phyloP scores from a whole-genome alignment of 164 flowering plant species.

The Aristolochia contorta region DNA sequence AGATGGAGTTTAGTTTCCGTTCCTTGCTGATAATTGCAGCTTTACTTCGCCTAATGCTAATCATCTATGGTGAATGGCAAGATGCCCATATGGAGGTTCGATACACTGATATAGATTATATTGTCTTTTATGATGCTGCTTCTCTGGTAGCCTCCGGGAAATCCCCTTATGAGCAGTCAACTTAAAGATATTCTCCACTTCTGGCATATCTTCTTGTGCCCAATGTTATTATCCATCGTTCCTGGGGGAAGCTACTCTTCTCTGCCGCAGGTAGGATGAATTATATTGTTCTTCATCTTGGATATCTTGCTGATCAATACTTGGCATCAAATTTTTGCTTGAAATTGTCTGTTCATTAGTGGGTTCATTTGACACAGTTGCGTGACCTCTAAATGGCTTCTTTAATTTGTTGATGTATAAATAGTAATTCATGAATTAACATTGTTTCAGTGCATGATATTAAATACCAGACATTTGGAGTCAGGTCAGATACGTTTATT shows the following conservation, averaged over 20 bases:
- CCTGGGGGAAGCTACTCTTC: constrained; percentile 89
- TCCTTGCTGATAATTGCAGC: constrained; percentile 50
- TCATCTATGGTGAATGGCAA: constrained; percentile 92
- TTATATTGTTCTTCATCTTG: neutral
- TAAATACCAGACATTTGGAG: too few relatives aligned
- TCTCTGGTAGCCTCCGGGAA: constrained; percentile 53
- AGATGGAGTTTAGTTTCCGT: constrained; percentile 15
- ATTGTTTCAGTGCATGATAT: too few relatives aligned
- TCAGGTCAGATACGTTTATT: too few relatives aligned
- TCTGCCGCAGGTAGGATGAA: constrained; percentile 62
- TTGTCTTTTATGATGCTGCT: constrained; percentile 93
- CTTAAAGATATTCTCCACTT: constrained; percentile 82
- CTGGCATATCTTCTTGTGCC: constrained; percentile 74
- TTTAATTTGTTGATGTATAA: too few relatives aligned
- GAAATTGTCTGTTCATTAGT: neutral
- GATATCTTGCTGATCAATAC: too few relatives aligned
- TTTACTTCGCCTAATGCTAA: constrained; percentile 41
- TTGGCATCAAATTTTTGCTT: neutral
- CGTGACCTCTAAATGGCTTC: too few relatives aligned
- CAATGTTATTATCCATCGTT: constrained; percentile 59
- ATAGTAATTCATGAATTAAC: too few relatives aligned
- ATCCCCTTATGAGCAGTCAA: constrained; percentile 73
- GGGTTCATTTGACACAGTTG: neutral
- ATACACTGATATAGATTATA: constrained; percentile 85
- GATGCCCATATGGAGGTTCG: constrained; percentile 86